Evolutionary conservation across 2,329 filamentous ascomycete genomes (phyloP).

Genomic region (Ceratocystis harringtonii): DNA sequence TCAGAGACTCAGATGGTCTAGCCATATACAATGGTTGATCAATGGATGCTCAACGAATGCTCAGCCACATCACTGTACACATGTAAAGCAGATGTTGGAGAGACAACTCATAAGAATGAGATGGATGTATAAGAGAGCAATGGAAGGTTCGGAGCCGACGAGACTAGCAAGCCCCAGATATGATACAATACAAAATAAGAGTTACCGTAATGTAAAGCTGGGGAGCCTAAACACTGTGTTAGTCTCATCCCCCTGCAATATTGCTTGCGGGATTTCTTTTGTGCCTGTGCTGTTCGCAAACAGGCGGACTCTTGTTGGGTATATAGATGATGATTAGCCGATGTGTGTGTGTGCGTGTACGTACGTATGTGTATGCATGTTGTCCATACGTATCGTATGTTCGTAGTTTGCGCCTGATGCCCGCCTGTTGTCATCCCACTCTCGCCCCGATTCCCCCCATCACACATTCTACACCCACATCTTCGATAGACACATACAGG

Average conservation of each 20-base stretch:
- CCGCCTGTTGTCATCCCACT: too few species aligned
- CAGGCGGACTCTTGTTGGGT: too few species aligned
- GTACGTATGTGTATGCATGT: too few species aligned
- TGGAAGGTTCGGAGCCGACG: neutral
- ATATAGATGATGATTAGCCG: too few species aligned
- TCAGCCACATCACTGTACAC: neutral
- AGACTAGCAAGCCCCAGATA: neutral
- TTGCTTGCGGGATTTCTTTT: neutral
- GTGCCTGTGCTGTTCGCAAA: neutral
- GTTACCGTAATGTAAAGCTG: neutral
- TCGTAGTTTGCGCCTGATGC: too few species aligned
- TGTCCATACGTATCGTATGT: too few species aligned
- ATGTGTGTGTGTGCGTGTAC: too few species aligned
- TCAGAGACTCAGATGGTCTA: too few species aligned
- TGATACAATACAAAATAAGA: neutral
- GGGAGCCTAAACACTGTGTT: neutral
- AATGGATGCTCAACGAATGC: neutral
- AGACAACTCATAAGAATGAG: neutral
- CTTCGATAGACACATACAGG: neutral
- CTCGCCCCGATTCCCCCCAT: neutral
- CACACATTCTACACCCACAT: neutral
- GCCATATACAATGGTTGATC: neutral
- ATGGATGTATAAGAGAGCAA: neutral
- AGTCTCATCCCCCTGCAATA: neutral
- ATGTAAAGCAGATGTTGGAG: neutral